Percentiles rank a stretch among this genome's conserved stretches.
Conservation (phyloP, 768 basidiomycete species). For the Hemileccinum rubropunctum region DNA sequence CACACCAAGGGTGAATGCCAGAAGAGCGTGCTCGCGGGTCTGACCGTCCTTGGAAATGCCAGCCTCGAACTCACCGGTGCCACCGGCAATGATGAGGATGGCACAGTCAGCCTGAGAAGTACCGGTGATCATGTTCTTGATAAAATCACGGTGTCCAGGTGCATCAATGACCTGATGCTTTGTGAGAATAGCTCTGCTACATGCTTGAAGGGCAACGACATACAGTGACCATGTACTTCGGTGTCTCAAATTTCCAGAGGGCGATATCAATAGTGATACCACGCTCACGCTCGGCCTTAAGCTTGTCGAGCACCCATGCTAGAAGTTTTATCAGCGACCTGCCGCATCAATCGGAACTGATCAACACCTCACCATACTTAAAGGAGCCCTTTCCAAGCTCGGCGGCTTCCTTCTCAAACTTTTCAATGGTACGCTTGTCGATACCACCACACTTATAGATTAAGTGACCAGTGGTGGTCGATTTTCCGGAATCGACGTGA, state of each 20-base stretch:
- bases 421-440: slow-evolving; percentile 99
- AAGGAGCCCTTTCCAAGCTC: slow-evolving; percentile 99
- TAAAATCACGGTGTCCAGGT: slow-evolving; percentile 99
- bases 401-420: slow-evolving; percentile 99
- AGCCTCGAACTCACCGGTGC: slow-evolving; percentile 99
- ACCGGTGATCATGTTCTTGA: slow-evolving; percentile 99
- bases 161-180: slow-evolving; percentile 91
- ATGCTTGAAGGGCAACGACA: slow-evolving; percentile 27
- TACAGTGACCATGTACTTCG: slow-evolving; percentile 91
- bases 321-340: slow-evolving; percentile 29
- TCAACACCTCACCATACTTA: slow-evolving; percentile 77
- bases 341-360: slow-evolving; percentile 12
- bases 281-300: slow-evolving; percentile 99
- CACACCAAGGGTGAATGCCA: slow-evolving; percentile 99
- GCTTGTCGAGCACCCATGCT: slow-evolving; percentile 99
- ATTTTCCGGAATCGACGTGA: slow-evolving; percentile 99
- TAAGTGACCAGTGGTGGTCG: slow-evolving; percentile 99
- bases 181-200: background rate
- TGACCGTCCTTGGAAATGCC: slow-evolving; percentile 99
- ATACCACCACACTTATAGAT: slow-evolving; percentile 99
- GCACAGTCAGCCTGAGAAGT: slow-evolving; percentile 99
- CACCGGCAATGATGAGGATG: slow-evolving; percentile 98
- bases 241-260: slow-evolving; percentile 99
- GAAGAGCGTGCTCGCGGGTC: slow-evolving; percentile 99
- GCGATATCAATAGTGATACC: slow-evolving; percentile 99